phyloP scores from a whole-genome alignment of 331 rosid species.

The Acacia pycnantha region DNA sequence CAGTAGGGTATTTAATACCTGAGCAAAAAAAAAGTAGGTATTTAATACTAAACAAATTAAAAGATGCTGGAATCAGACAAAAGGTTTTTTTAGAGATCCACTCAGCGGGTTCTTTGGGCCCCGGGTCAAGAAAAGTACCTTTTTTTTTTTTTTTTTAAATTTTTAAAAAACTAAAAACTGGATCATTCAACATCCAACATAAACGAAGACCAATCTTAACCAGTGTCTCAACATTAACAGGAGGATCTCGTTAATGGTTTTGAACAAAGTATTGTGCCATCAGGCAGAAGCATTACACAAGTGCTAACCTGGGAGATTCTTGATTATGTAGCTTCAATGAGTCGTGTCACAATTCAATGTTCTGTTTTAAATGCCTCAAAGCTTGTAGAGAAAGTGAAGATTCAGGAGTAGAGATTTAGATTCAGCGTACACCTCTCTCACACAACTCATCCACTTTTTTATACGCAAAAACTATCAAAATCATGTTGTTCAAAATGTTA shows the following conservation, averaged over 20 bases:
- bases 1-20: no score
- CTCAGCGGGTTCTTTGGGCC: not conserved
- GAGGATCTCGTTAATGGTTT: not conserved
- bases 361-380: not conserved
- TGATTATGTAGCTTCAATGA: no score
- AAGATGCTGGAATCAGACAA: not conserved
- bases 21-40: no score
- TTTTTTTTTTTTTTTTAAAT: not conserved
- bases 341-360: not conserved
- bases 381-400: not conserved
- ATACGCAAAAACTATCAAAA: fast-evolving
- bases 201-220: not conserved
- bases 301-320: no score
- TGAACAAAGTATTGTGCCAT: not conserved
- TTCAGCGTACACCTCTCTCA: not conserved
- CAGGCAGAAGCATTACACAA: no score
- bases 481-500: no score
- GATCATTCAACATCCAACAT: not conserved
- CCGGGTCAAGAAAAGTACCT: not conserved
- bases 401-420: not conserved
- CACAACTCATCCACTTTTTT: not conserved
- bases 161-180: not conserved
- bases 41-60: not conserved
- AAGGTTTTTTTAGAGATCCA: not conserved
- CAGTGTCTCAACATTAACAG: not conserved